Percentiles rank a stretch among this genome's conserved stretches.
Evolutionary conservation across 768 basidiomycete genomes (phyloP).

Genomic region (Filobasidium floriforme): DNA sequence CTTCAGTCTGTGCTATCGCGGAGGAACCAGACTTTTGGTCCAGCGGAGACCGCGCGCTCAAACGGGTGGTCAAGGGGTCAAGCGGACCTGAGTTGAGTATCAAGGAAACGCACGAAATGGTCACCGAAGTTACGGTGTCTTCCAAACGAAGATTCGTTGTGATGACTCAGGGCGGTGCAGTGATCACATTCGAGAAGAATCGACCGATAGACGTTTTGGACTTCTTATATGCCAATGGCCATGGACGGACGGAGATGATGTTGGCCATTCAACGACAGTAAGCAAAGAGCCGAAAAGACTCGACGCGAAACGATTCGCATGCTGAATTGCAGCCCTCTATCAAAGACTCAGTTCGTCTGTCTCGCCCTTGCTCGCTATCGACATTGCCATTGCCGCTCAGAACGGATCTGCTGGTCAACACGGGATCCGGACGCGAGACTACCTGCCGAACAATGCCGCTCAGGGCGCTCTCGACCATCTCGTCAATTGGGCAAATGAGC

Average conservation of each 20-base stretch:
- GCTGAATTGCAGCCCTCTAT: too few species aligned
- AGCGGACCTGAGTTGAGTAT: not conserved
- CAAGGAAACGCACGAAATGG: conserved; percentile 53
- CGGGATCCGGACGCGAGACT: conserved; percentile 9
- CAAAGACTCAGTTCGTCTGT: not conserved
- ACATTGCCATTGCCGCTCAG: conserved; percentile 61
- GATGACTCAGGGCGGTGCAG: conserved; percentile 71
- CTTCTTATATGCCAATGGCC: conserved; percentile 62
- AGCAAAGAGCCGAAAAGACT: not conserved
- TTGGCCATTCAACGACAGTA: conserved; percentile 43
- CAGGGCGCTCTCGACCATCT: conserved; percentile 20
- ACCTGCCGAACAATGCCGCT: conserved; percentile 12
- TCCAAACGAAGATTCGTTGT: conserved; percentile 70
- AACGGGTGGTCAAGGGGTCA: conserved; percentile 2
- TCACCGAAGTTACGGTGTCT: conserved; percentile 67
- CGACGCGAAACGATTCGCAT: too few species aligned
- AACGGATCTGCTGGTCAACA: conserved; percentile 1
- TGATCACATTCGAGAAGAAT: conserved; percentile 70
- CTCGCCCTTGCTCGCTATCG: conserved; percentile 83
- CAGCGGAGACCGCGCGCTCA: not conserved
- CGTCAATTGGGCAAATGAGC: conserved; percentile 10
- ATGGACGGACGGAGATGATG: conserved; percentile 52
- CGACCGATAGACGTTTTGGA: conserved; percentile 74
- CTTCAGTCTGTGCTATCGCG: not conserved
- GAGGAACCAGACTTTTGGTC: conserved; percentile 3